These are phyloP conservation scores for Neurospora sp. DNA, from an alignment of 2,329 filamentous ascomycete species.

Conservation along the genomic window DNA sequence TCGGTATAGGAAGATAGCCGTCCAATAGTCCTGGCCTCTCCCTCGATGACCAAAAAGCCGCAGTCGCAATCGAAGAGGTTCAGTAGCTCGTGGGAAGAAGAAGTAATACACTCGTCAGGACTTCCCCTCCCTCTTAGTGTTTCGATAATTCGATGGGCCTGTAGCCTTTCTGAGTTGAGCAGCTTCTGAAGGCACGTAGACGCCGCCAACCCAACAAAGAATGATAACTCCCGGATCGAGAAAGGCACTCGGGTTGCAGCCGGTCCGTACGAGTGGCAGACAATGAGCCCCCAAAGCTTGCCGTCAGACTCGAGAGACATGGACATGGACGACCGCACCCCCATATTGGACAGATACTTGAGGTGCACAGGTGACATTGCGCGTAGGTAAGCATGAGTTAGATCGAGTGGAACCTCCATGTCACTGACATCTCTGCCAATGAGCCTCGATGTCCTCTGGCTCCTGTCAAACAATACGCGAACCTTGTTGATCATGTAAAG, in stretches of 20 bases:
- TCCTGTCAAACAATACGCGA: constrained; percentile 73
- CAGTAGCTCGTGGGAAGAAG: constrained; percentile 74
- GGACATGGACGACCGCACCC: constrained; percentile 83
- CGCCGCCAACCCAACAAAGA: constrained; percentile 73
- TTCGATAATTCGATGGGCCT: constrained; percentile 83
- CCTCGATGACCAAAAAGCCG: constrained; percentile 70
- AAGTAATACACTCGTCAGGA: constrained; percentile 80
- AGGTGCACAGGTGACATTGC: constrained; percentile 87
- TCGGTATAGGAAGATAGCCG: constrained; percentile 67
- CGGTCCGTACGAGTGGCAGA: constrained; percentile 70
- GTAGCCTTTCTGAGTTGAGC: constrained; percentile 72
- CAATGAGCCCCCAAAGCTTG: constrained; percentile 79
- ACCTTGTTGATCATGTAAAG: constrained; percentile 86
- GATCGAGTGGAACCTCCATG: constrained; percentile 63
- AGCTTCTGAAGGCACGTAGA: constrained; percentile 80
- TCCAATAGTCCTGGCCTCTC: constrained; percentile 78
- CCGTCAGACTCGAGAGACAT: constrained; percentile 80
- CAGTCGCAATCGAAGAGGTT: constrained; percentile 81
- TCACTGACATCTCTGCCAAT: constrained; percentile 69
- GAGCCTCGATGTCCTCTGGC: constrained; percentile 66
- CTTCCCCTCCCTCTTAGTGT: constrained; percentile 70
- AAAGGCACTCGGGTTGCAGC: constrained; percentile 80
- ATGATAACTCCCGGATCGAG: constrained; percentile 83
- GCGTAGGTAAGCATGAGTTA: constrained; percentile 74
- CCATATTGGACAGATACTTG: constrained; percentile 82